Evolutionary conservation across 1,284 basidiomycete species (phyloP), one percentile per base, ranked within the genome.

Genomic region (Xanthoconium separans): DNA sequence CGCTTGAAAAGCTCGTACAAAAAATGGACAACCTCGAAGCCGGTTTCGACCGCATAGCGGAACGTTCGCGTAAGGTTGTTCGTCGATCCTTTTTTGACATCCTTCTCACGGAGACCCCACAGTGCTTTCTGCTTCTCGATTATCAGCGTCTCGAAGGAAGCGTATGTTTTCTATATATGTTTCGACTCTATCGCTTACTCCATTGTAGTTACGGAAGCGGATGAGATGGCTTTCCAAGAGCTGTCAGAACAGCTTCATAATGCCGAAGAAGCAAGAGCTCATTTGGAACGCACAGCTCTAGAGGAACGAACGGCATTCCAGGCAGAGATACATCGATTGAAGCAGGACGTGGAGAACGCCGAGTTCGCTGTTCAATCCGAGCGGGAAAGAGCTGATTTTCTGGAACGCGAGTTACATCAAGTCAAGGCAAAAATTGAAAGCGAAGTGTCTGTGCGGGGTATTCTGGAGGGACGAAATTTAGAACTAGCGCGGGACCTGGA

Each of bases 41-140:
- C 1, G 84, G 85, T 3, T 91, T 94, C 63, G 91, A 93, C 61
- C 80, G 83, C 55, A 85, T 93, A 60, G 87, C 89, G 15, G 90
- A 92, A 64, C 80, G 85, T 44, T 89, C 89, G 53, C 71, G 91
- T 92, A 65, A 57, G 22, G 87, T 78, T 33, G 1, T 11, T 18
- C 43, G 33, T 54, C 31, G 24, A 30, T 54, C 41, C 20, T 44
- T n/a, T 24, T 46, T 36, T 40, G 37, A 55, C 31, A 41, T 18
- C 54, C 18, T 54, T 50, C 24, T 58, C 15, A 65, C 29, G 8
- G 33, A 33, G n/a, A 18, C 29, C 0, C 43, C 43, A 18, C 29
- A 69, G 89, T 91, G 34, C 75, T 91, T 34, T 91, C 89, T 18
- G 77, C 84, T 40, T 91, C 89, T 12, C 75, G 87, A 22, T 63